Percentiles rank a stretch among this genome's conserved stretches.
These are phyloP conservation scores for Dovyalis caffra DNA, from an alignment of 345 rosid genomes.

Conservation along the genomic window DNA sequence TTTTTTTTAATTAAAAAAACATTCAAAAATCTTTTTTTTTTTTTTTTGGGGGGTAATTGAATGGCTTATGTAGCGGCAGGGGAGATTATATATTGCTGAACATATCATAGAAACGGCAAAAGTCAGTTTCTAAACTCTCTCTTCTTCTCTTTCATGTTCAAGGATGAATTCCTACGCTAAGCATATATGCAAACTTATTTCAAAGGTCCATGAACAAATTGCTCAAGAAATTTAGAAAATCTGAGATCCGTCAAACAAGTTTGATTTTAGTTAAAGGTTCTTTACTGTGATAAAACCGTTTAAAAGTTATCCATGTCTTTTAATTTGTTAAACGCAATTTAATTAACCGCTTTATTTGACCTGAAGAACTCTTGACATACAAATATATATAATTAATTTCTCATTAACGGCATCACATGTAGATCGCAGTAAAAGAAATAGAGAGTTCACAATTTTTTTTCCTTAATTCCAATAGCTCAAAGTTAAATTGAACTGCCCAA, in stretches of 20 bases:
- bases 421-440: neutral
- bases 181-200: neutral
- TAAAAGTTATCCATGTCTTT: neutral
- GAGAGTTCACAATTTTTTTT: too few relatives aligned
- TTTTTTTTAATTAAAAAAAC: too few relatives aligned
- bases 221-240: slow-evolving; percentile 3
- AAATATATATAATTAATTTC: too few relatives aligned
- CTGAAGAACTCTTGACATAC: neutral
- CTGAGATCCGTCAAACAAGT: neutral
- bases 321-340: too few relatives aligned
- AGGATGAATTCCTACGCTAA: neutral
- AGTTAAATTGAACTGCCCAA: too few relatives aligned
- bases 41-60: too few relatives aligned
- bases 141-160: neutral
- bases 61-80: too few relatives aligned
- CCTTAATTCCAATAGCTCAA: neutral
- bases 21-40: too few relatives aligned
- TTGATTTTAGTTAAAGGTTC: neutral
- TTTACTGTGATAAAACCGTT: too few relatives aligned
- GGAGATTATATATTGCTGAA: too few relatives aligned
- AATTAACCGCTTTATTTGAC: too few relatives aligned
- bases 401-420: too few relatives aligned
- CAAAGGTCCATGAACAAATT: neutral
- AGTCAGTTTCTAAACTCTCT: neutral
- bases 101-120: neutral